phyloP scores from a whole-genome alignment of 257 asterid species.

The Gynochthodes officinalis region DNA sequence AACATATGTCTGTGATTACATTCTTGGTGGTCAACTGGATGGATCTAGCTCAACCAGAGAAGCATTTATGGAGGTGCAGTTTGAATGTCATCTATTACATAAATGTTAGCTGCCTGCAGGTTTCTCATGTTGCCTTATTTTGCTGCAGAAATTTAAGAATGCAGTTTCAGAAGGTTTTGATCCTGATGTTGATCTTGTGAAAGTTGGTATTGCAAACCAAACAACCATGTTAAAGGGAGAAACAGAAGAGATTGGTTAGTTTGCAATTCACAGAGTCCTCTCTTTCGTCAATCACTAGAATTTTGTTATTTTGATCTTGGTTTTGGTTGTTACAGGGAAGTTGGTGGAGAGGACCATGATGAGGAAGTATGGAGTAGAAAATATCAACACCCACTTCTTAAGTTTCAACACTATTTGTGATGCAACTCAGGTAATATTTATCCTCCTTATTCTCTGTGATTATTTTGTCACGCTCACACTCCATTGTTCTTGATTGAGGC shows the following conservation, averaged over 20 bases:
- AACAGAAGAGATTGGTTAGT: conserved; percentile 93
- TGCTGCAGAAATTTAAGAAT: conserved; percentile 74
- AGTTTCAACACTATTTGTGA: conserved; percentile 98
- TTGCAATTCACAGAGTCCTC: neutral
- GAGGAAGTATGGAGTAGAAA: conserved; percentile 87
- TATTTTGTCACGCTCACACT: neutral
- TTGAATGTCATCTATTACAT: conserved; percentile 5
- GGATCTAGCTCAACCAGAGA: conserved; percentile 98
- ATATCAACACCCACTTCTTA: conserved; percentile 73
- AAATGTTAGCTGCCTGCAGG: conserved; percentile 15
- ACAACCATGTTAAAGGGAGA: conserved; percentile 99
- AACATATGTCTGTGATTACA: conserved; percentile 85
- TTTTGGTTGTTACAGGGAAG: conserved; percentile 37
- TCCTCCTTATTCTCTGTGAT: conserved; percentile 1
- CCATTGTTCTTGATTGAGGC: neutral
- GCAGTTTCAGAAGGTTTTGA: conserved; percentile 89
- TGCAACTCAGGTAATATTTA: conserved; percentile 80
- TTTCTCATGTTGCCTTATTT: conserved; percentile 21
- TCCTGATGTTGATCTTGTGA: conserved; percentile 77
- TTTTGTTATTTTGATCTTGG: conserved; percentile 8
- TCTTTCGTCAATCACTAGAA: conserved; percentile 4
- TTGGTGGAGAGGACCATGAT: conserved; percentile 74
- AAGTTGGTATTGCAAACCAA: conserved; percentile 98
- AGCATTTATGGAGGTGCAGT: conserved; percentile 78
- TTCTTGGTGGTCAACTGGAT: conserved; percentile 87